phyloP scores from a whole-genome alignment of 2,329 filamentous ascomycete species.

The Fusarium nurragi region DNA sequence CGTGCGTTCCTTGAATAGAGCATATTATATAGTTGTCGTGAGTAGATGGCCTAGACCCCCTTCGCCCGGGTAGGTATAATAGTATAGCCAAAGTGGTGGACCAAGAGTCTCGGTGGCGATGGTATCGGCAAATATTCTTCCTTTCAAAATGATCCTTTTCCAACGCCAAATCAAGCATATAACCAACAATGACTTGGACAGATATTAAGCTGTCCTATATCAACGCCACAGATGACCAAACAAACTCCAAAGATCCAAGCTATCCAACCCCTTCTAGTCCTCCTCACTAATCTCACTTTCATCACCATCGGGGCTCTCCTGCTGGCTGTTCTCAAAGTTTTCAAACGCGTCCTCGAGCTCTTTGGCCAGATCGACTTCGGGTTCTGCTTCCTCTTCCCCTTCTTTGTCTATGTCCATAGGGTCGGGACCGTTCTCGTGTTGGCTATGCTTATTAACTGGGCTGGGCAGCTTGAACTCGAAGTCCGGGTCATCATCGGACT shows the following conservation, averaged over 20 bases:
- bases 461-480: constrained; percentile 63
- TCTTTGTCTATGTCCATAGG: constrained; percentile 46
- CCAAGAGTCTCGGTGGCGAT: constrained; percentile 3
- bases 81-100: neutral
- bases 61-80: no score
- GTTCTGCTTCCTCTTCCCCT: constrained; percentile 44
- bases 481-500: constrained; percentile 60
- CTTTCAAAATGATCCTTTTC: constrained; percentile 8
- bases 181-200: neutral
- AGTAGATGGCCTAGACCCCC: no score
- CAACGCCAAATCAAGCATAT: constrained; percentile 20
- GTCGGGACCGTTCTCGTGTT: constrained; percentile 40
- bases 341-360: constrained; percentile 60
- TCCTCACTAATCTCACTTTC: constrained; percentile 75
- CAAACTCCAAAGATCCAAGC: neutral
- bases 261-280: constrained; percentile 55
- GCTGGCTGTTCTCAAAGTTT: constrained; percentile 65
- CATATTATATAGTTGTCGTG: no score
- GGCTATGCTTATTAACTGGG: constrained; percentile 56
- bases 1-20: no score
- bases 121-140: constrained; percentile 27
- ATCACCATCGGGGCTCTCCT: constrained; percentile 61
- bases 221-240: constrained; percentile 21
- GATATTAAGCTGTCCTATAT: neutral
- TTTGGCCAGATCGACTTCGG: constrained; percentile 57